Conservation (phyloP, 2,329 filamentous ascomycete genomes). For the Cryphonectria parasitica region DNA sequence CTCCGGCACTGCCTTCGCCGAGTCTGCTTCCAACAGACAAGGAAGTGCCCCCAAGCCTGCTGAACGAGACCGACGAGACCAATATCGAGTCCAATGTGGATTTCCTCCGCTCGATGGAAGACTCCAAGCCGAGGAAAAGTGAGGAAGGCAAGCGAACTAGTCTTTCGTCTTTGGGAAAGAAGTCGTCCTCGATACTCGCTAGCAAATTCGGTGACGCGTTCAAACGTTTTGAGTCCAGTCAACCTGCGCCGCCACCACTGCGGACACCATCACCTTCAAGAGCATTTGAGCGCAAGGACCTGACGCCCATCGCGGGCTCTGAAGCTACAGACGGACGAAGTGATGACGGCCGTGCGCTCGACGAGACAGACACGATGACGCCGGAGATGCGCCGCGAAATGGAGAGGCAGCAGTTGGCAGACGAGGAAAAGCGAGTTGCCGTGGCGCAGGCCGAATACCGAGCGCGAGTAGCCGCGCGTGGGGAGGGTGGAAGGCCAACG, state of each 20-base stretch:
- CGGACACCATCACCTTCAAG: conserved; percentile 56
- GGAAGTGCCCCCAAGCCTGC: conserved; percentile 46
- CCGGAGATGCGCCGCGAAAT: conserved; percentile 90
- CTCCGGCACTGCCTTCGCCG: conserved; percentile 42
- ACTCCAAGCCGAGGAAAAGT: conserved; percentile 61
- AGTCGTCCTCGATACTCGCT: conserved; percentile 70
- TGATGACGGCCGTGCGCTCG: conserved; percentile 67
- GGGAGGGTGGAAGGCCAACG: conserved; percentile 49
- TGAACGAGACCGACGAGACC: conserved; percentile 57
- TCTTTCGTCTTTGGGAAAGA: conserved; percentile 70
- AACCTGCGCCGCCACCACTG: conserved; percentile 37
- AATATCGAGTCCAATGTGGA: conserved; percentile 81
- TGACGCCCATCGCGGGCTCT: conserved; percentile 76
- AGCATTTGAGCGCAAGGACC: conserved; percentile 51
- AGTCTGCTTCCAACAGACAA: conserved; percentile 40
- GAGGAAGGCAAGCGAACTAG: conserved; percentile 75
- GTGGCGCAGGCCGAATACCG: conserved; percentile 88
- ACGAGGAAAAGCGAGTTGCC: conserved; percentile 89
- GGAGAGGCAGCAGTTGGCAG: conserved; percentile 77
- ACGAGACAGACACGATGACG: conserved; percentile 72
- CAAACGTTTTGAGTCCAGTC: conserved; percentile 77
- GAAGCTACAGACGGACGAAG: conserved; percentile 71
- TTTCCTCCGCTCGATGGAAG: conserved; percentile 78
- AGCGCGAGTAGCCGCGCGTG: conserved; percentile 68
- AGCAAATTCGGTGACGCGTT: conserved; percentile 94